Evolutionary conservation across 2,329 filamentous ascomycete genomes (phyloP).

Genomic region (Neonectria punicea): DNA sequence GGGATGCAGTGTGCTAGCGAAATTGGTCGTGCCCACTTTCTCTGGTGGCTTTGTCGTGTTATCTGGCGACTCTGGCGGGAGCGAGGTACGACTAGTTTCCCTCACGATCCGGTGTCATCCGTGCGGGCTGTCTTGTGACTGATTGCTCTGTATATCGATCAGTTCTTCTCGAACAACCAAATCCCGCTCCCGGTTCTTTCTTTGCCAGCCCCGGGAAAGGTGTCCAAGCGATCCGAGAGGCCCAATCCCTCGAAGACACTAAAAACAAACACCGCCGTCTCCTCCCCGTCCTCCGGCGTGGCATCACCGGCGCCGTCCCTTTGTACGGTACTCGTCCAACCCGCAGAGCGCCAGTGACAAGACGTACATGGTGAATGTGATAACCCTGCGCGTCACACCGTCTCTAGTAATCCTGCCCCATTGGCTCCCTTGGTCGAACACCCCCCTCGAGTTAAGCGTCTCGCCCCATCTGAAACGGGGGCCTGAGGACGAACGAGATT

Average conservation of each 20-base stretch:
- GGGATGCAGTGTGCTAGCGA: slow-evolving; percentile 39
- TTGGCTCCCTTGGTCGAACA: slow-evolving; percentile 33
- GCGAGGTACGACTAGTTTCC: background rate
- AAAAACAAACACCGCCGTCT: background rate
- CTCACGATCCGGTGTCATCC: background rate
- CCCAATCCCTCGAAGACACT: background rate
- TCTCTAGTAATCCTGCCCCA: slow-evolving; percentile 27
- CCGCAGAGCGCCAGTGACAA: slow-evolving; percentile 41
- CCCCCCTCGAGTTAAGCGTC: slow-evolving; percentile 23
- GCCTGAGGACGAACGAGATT: slow-evolving; percentile 34
- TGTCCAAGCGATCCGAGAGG: slow-evolving; percentile 5
- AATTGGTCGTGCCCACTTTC: slow-evolving; percentile 27
- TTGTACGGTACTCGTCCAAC: slow-evolving; percentile 27
- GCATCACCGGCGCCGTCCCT: slow-evolving; percentile 16
- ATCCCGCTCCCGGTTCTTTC: background rate
- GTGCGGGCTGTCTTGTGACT: too few relatives aligned
- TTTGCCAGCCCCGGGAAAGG: slow-evolving; percentile 5
- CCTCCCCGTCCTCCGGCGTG: background rate
- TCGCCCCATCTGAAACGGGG: slow-evolving; percentile 42
- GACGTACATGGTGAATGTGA: slow-evolving; percentile 45
- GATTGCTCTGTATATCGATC: background rate
- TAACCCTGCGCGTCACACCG: slow-evolving; percentile 43
- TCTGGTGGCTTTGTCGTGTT: slow-evolving; percentile 6
- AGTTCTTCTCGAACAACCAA: slow-evolving; percentile 11
- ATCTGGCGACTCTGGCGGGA: background rate